phyloP scores from a whole-genome alignment of 495 filamentous ascomycete genomes.

The Xylaria venustula region DNA sequence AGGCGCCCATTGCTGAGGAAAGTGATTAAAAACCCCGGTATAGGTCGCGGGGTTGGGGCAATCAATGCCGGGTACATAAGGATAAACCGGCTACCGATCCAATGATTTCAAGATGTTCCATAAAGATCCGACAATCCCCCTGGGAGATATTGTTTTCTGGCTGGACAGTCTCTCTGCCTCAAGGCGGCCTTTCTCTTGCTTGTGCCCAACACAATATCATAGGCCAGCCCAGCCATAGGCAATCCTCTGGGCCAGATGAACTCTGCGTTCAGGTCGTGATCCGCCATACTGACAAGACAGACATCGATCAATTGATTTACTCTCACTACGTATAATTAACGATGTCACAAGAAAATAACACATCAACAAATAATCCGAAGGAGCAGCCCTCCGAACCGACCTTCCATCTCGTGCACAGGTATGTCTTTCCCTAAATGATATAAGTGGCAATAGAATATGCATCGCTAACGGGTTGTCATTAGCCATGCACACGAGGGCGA shows the following conservation, averaged over 20 bases:
- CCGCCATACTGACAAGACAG: neutral
- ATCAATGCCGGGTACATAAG: neutral
- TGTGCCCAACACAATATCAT: neutral
- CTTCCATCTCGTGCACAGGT: conserved; percentile 20
- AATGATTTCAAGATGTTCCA: neutral
- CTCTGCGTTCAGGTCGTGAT: neutral
- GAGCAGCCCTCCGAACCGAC: neutral
- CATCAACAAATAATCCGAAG: neutral
- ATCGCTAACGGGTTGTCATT: conserved; percentile 2
- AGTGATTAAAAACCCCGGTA: too few species aligned
- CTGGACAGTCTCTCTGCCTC: neutral
- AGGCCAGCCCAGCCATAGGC: too few species aligned
- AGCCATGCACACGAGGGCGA: conserved; percentile 60
- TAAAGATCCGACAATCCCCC: conserved; percentile 5
- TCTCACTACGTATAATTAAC: neutral
- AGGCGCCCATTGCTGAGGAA: neutral
- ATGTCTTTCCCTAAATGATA: neutral
- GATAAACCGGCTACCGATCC: neutral
- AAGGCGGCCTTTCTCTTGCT: neutral
- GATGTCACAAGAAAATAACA: neutral
- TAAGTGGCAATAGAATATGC: neutral
- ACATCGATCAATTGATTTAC: too few species aligned
- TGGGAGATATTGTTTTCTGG: neutral
- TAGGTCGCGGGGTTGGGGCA: neutral
- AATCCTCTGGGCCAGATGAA: too few species aligned